Evolutionary conservation across 2,329 filamentous ascomycete genomes (phyloP).

Genomic region (Colletotrichum tropicicola): DNA sequence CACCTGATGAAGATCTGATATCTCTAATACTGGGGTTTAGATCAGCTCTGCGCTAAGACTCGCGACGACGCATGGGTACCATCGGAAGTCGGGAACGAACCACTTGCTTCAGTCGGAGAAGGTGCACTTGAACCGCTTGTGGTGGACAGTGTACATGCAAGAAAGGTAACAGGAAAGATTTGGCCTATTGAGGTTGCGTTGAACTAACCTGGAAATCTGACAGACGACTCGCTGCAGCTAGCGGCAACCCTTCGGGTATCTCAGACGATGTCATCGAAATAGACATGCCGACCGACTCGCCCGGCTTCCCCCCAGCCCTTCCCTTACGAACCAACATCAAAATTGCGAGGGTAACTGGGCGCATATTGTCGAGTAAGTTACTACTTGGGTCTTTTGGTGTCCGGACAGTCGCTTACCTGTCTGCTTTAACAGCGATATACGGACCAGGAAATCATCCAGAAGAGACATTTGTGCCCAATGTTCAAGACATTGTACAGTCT

Average conservation of each 20-base stretch:
- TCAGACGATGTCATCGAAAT: slow-evolving; percentile 17
- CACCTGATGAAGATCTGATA: no score
- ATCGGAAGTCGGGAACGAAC: slow-evolving; percentile 16
- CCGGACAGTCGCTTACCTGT: no score
- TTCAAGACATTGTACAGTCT: slow-evolving; percentile 40
- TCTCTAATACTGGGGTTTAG: neutral
- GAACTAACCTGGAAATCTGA: neutral
- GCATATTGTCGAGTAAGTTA: slow-evolving; percentile 8
- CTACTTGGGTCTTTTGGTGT: no score
- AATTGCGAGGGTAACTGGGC: slow-evolving; percentile 16
- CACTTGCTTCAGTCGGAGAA: slow-evolving; percentile 16
- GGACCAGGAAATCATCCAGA: slow-evolving; percentile 40
- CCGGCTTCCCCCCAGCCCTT: slow-evolving; percentile 1
- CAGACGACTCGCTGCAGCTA: slow-evolving; percentile 28
- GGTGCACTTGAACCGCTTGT: slow-evolving; percentile 26
- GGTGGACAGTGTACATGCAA: slow-evolving; percentile 32
- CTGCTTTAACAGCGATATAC: slow-evolving; percentile 38
- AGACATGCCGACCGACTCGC: slow-evolving; percentile 14
- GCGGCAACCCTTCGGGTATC: slow-evolving; percentile 21
- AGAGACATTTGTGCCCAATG: slow-evolving; percentile 39
- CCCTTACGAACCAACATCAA: slow-evolving; percentile 22
- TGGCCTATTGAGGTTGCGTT: neutral
- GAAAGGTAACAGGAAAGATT: slow-evolving; percentile 10
- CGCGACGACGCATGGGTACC: slow-evolving; percentile 29
- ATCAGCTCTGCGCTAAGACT: slow-evolving; percentile 23